phyloP scores from a whole-genome alignment of 1,284 basidiomycete genomes.

The Tetrapyrgos nigripes region DNA sequence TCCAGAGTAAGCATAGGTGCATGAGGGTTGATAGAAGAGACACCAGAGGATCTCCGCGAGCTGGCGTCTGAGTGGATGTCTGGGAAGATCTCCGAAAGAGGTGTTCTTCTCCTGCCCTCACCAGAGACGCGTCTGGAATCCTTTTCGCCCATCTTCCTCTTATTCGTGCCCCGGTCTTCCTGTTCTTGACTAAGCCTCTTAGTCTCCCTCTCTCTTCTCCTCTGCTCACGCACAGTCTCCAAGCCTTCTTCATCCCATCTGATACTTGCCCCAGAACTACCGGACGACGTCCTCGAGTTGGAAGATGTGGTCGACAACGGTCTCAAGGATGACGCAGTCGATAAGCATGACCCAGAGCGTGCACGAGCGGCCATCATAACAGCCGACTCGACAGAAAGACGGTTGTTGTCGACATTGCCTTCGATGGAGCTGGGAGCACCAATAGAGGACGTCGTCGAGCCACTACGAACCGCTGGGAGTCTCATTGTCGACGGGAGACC shows the following conservation, averaged over 20 bases:
- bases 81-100: constrained; percentile 57
- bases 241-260: constrained; percentile 72
- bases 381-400: constrained; percentile 56
- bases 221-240: constrained; percentile 57
- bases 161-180: constrained; percentile 27
- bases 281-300: constrained; percentile 52
- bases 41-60: constrained; percentile 9
- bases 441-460: constrained; percentile 45
- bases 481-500: constrained; percentile 53
- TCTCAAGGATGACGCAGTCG: constrained; percentile 60
- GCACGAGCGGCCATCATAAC: constrained; percentile 34
- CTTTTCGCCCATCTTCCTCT: constrained; percentile 32
- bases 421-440: constrained; percentile 15
- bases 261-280: constrained; percentile 54
- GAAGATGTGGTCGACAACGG: constrained; percentile 63
- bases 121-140: constrained; percentile 32
- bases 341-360: constrained; percentile 53
- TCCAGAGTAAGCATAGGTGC: constrained; percentile 56
- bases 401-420: constrained; percentile 28
- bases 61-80: constrained; percentile 27
- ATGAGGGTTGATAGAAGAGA: constrained; percentile 13
- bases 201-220: constrained; percentile 44
- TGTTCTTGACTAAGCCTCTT: constrained; percentile 34
- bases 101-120: constrained; percentile 54
- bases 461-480: constrained; percentile 52